Conservation (phyloP, 768 basidiomycete genomes). For the Sistotremastrum suecicum region DNA sequence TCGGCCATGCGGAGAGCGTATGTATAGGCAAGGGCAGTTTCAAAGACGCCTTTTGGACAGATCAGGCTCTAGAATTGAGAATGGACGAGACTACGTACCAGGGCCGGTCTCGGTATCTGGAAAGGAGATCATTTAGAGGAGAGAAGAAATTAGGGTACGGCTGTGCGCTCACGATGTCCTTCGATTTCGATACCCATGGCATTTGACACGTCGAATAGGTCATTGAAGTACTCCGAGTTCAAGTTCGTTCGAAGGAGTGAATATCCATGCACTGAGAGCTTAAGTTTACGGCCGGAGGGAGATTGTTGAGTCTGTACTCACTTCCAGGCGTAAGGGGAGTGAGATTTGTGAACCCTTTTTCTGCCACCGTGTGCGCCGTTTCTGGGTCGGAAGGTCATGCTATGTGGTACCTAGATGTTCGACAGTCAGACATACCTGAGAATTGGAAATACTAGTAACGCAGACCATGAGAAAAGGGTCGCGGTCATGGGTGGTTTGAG, state of each 20-base stretch:
- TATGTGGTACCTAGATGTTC: conserved; percentile 1
- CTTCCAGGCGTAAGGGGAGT: conserved; percentile 85
- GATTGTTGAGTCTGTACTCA: conserved; percentile 25
- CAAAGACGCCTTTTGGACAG: conserved; percentile 33
- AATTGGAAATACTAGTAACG: conserved; percentile 69
- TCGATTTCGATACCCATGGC: conserved; percentile 74
- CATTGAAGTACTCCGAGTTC: conserved; percentile 81
- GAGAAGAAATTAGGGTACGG: neutral
- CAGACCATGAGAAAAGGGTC: neutral
- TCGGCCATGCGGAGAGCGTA: conserved; percentile 73
- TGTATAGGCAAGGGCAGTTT: conserved; percentile 80
- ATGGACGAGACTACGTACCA: conserved; percentile 20
- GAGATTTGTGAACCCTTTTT: conserved; percentile 67
- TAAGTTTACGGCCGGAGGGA: neutral
- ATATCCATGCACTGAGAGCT: conserved; percentile 80
- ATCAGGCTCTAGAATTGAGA: neutral
- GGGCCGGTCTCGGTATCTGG: conserved; percentile 88
- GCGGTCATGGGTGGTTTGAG: neutral
- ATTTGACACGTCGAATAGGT: conserved; percentile 62
- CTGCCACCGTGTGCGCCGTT: conserved; percentile 57
- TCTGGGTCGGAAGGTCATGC: conserved; percentile 31
- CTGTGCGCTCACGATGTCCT: conserved; percentile 48
- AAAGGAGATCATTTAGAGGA: neutral
- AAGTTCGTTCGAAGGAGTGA: conserved; percentile 83
- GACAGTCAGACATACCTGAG: conserved; percentile 39